Evolutionary conservation across 2,329 filamentous ascomycete genomes (phyloP).

Genomic region (Aspergillus proliferans): DNA sequence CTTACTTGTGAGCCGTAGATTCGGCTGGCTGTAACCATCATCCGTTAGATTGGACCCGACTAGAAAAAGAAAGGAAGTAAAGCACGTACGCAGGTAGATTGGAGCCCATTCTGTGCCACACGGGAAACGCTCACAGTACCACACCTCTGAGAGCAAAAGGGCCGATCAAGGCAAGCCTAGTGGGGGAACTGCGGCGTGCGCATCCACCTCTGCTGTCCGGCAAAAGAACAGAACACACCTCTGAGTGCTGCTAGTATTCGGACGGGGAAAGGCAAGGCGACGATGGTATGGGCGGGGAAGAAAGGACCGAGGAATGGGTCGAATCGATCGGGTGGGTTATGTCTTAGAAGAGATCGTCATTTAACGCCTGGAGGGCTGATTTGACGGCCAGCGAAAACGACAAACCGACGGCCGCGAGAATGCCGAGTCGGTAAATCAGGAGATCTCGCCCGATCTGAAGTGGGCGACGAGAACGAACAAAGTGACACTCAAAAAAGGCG

Average conservation of each 20-base stretch:
- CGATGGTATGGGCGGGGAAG: not conserved
- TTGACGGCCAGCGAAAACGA: too few species aligned
- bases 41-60: conserved; percentile 16
- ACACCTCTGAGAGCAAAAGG: conserved; percentile 22
- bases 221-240: not conserved
- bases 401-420: too few species aligned
- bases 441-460: too few species aligned
- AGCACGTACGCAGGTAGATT: conserved; percentile 57
- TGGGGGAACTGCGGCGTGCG: conserved; percentile 22
- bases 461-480: too few species aligned
- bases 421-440: too few species aligned
- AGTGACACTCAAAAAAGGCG: too few species aligned
- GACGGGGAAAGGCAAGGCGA: not conserved
- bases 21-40: conserved; percentile 58
- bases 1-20: conserved; percentile 88
- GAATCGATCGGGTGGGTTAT: too few species aligned
- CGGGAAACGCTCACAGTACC: conserved; percentile 20
- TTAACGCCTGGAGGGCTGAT: too few species aligned
- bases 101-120: conserved; percentile 46
- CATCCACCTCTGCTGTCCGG: conserved; percentile 26
- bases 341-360: too few species aligned
- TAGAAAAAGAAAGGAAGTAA: conserved; percentile 9
- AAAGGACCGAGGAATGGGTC: not conserved
- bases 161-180: conserved; percentile 32
- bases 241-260: not conserved